These are phyloP conservation scores for Mesembryanthemum crystallinum DNA, from an alignment of 148 eudicot species.

Conservation along the genomic window DNA sequence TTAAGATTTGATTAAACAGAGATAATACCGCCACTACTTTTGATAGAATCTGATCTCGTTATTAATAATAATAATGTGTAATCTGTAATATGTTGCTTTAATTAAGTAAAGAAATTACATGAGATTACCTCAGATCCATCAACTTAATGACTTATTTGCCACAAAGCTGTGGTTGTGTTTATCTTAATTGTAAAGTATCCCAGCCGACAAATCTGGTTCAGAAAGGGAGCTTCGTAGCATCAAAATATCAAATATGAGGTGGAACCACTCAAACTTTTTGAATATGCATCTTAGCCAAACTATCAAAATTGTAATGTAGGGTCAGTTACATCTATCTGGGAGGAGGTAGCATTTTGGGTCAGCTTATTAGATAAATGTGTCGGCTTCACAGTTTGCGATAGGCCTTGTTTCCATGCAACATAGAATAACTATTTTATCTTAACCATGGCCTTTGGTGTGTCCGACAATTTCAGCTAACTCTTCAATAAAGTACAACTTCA, in stretches of 20 bases:
- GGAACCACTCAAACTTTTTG: not conserved
- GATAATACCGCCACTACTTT: constrained; percentile 24
- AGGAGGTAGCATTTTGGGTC: too few species aligned
- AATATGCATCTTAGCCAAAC: not conserved
- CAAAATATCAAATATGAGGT: not conserved
- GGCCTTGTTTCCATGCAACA: too few species aligned
- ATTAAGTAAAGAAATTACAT: constrained; percentile 9
- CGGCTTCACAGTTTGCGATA: too few species aligned
- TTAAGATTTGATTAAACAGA: constrained; percentile 24
- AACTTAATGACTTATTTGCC: not conserved
- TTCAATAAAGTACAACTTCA: too few species aligned
- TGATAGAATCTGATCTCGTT: constrained; percentile 19
- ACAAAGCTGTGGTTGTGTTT: not conserved
- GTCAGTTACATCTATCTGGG: too few species aligned
- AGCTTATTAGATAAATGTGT: too few species aligned
- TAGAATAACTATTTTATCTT: too few species aligned
- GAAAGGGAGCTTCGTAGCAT: not conserved
- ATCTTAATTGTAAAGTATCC: not conserved
- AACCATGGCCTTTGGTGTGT: too few species aligned
- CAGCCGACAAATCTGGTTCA: not conserved
- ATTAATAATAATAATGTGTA: too few species aligned
- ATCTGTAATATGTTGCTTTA: too few species aligned
- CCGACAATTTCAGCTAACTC: too few species aligned
- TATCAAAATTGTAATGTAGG: too few species aligned
- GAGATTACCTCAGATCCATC: not conserved